A percentile compares a stretch with the other conserved stretches of the same genome.
Evolutionary conservation across 1,139 yeast genomes (phyloP).

Genomic region (Geotrichum klebahnii): DNA sequence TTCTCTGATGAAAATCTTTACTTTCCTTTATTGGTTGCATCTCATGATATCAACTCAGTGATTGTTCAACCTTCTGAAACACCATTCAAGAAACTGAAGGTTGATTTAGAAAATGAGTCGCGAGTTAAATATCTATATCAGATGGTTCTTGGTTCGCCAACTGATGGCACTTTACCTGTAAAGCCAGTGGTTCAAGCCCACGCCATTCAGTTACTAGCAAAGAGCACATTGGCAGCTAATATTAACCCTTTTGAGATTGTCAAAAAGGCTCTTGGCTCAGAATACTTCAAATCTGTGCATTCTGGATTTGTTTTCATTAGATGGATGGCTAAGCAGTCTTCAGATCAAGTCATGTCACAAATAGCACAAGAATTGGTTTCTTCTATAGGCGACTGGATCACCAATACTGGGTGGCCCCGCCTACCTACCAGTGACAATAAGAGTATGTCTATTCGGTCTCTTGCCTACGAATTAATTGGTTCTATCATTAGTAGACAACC

Average conservation of each 20-base stretch:
- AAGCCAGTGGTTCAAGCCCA: slow-evolving; percentile 54
- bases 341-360: slow-evolving; percentile 23
- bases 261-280: slow-evolving; percentile 56
- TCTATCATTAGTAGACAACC: slow-evolving; percentile 54
- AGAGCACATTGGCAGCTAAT: slow-evolving; percentile 51
- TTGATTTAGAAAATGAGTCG: slow-evolving; percentile 50
- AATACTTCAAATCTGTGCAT: slow-evolving; percentile 46
- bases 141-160: slow-evolving; percentile 43
- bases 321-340: slow-evolving; percentile 43
- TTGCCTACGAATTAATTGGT: slow-evolving; percentile 76
- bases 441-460: slow-evolving; percentile 47
- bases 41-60: slow-evolving; percentile 55
- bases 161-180: slow-evolving; percentile 49
- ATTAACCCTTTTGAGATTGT: slow-evolving; percentile 40
- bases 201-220: slow-evolving; percentile 50
- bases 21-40: slow-evolving; percentile 53
- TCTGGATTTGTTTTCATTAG: slow-evolving; percentile 59
- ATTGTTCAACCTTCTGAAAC: slow-evolving; percentile 53
- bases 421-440: slow-evolving; percentile 31
- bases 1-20: slow-evolving; percentile 42
- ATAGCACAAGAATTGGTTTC: slow-evolving; percentile 27
- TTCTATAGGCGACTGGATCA: slow-evolving; percentile 31
- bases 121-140: slow-evolving; percentile 46
- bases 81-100: slow-evolving; percentile 48
- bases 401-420: slow-evolving; percentile 39